A percentile compares a stretch with the other conserved stretches of the same genome.
phyloP scores from a whole-genome alignment of 306 rosid genomes.

The Senna tora region DNA sequence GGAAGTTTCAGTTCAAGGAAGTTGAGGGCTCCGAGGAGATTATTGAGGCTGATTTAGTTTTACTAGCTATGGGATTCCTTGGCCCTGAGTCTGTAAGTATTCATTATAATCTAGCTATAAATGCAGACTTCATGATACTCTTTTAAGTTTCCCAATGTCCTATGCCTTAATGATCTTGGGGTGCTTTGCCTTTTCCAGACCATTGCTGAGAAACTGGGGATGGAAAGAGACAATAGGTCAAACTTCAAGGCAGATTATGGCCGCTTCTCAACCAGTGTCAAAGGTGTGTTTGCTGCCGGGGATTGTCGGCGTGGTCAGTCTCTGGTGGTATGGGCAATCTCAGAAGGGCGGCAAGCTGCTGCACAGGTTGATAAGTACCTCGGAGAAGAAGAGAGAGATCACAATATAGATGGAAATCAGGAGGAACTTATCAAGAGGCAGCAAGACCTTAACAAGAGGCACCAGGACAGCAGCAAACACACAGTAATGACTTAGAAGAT shows the following conservation, averaged over 20 bases:
- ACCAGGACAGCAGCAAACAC: conserved; percentile 48
- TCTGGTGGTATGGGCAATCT: conserved; percentile 97
- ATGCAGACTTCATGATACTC: not conserved
- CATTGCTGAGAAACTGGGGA: conserved; percentile 71
- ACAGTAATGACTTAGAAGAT: conserved; percentile 58
- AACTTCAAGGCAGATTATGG: conserved; percentile 95
- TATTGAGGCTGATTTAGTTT: conserved; percentile 80
- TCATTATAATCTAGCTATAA: conserved; percentile 7
- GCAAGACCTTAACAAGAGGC: conserved; percentile 45
- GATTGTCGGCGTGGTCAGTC: conserved; percentile 96
- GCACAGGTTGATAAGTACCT: conserved; percentile 78
- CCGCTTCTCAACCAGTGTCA: conserved; percentile 77
- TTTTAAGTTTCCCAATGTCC: not conserved
- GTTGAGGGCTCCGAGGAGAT: conserved; percentile 91
- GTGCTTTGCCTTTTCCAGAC: conserved; percentile 49
- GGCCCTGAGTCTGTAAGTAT: conserved; percentile 93
- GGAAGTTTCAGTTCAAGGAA: conserved; percentile 84
- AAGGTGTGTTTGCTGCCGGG: conserved; percentile 40
- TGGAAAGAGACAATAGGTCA: conserved; percentile 82
- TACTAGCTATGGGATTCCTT: conserved; percentile 98
- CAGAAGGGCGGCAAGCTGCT: conserved; percentile 97
- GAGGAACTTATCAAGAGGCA: conserved; percentile 51
- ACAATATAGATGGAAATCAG: conserved; percentile 36
- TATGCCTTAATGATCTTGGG: conserved; percentile 3
- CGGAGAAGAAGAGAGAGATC: conserved; percentile 45